phyloP scores from a whole-genome alignment of 2,329 filamentous ascomycete genomes.

The Alternaria triticimaculans region DNA sequence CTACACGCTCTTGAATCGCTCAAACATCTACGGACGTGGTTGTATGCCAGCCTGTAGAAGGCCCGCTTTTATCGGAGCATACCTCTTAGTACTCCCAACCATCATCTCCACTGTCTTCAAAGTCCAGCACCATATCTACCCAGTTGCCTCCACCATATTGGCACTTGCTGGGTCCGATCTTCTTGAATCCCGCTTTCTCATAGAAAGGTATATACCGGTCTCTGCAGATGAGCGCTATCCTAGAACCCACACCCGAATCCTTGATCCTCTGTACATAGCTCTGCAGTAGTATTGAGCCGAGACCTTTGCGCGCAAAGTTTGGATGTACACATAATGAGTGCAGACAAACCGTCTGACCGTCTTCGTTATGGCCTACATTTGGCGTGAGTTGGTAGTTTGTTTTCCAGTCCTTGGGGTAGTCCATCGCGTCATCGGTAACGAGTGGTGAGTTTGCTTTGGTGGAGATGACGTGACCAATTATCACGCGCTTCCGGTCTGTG shows the following conservation, averaged over 20 bases:
- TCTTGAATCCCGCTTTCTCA: slow-evolving; percentile 73
- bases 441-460: slow-evolving; percentile 69
- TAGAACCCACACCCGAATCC: slow-evolving; percentile 71
- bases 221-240: slow-evolving; percentile 78
- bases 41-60: background rate
- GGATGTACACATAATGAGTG: slow-evolving; percentile 84
- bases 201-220: slow-evolving; percentile 78
- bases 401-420: slow-evolving; percentile 71
- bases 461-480: slow-evolving; percentile 80
- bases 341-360: slow-evolving; percentile 76
- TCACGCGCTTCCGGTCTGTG: slow-evolving; percentile 64
- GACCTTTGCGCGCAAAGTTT: slow-evolving; percentile 73
- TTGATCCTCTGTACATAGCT: slow-evolving; percentile 80
- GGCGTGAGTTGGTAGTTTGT: slow-evolving; percentile 47
- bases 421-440: slow-evolving; percentile 80
- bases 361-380: slow-evolving; percentile 71
- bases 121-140: slow-evolving; percentile 74
- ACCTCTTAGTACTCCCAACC: slow-evolving; percentile 6
- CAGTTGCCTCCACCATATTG: slow-evolving; percentile 81
- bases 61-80: background rate
- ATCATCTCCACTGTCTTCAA: slow-evolving; percentile 20
- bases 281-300: slow-evolving; percentile 76
- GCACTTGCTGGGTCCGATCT: slow-evolving; percentile 71
- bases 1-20: background rate
- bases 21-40: background rate